Base-by-base conservation (phyloP, 495 filamentous ascomycete genomes). In the Haplographium delicatum region DNA sequence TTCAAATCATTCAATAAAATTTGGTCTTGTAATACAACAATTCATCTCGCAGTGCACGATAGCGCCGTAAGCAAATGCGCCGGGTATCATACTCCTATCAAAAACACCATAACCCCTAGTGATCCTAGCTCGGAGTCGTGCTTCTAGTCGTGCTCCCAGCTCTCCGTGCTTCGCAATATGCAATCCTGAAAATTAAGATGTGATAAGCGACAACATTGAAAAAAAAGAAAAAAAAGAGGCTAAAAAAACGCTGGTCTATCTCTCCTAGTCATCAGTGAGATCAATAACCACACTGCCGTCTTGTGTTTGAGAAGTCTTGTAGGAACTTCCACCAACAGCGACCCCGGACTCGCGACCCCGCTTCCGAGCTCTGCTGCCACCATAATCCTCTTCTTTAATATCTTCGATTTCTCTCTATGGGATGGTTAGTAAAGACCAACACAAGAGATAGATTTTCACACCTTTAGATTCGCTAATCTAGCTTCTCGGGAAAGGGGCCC, bases 381-480 rank as follows among this genome's bases (percentile, higher is more conserved):
- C 33, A 6, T 51, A 24, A 5, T 41, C 51, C 44, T 59, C 51
- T 7, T 15, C 15, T 39, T 59, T 54, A 10, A 59, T 59, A 10
- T 51, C 27, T 2, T 33, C 41, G n/a, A 59, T 54, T 42, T 59
- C 56, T 47, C 47, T n/a, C 56, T 59, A 34, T n/a, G 2, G 30
- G 43, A 33, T 28, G 16, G 19, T 45, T 54, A 38, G 35, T 18
- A 2, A 25, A 35, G 7, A 6, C 18, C 8, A 31, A 9, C 2
- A n/a, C 18, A 26, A 39, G 33, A 22, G 7, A 7, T 10, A 7
- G 18, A 48, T 2, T 25, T 44, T 37, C 22, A 26, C 27, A 51
- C 53, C 41, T 43, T 51, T 30, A 56, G 22, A 8, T 42, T 24
- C 23, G 53, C 40, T 4, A 50, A 25, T 24, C 53, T 26, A 4